Percentiles rank a stretch among this genome's conserved stretches.
Evolutionary conservation across 1,139 yeast species (phyloP).

Genomic region (Pichia sp.): DNA sequence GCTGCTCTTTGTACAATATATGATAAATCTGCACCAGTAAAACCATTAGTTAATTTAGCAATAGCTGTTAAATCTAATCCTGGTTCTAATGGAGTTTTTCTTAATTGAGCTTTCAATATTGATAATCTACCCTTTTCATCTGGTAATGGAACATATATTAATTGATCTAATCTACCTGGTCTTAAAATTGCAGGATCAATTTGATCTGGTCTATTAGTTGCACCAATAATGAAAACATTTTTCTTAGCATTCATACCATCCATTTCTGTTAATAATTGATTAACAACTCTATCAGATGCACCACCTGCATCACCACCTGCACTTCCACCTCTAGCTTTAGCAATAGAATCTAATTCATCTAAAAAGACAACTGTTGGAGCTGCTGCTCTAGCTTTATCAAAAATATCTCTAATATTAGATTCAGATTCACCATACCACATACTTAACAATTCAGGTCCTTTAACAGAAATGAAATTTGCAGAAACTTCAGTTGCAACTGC

Average conservation of each 20-base stretch:
- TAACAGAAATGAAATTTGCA: constrained; percentile 92
- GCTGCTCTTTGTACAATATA: constrained; percentile 98
- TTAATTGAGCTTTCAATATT: constrained; percentile 88
- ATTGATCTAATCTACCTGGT: constrained; percentile 98
- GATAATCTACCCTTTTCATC: constrained; percentile 92
- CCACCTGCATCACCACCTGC: constrained; percentile 97
- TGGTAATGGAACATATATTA: constrained; percentile 96
- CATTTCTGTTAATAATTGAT: constrained; percentile 97
- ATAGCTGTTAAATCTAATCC: constrained; percentile 83
- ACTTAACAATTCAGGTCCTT: constrained; percentile 94
- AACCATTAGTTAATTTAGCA: constrained; percentile 90
- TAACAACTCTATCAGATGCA: constrained; percentile 96
- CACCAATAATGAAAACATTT: constrained; percentile 97
- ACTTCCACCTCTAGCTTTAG: constrained; percentile 93
- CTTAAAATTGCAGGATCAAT: constrained; percentile 97
- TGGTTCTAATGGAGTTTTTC: constrained; percentile 98
- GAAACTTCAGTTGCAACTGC: constrained; percentile 98
- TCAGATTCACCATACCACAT: constrained; percentile 99
- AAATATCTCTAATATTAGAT: constrained; percentile 92
- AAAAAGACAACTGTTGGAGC: constrained; percentile 97
- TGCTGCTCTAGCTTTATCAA: constrained; percentile 97
- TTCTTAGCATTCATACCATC: constrained; percentile 99
- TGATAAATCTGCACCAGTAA: constrained; percentile 97
- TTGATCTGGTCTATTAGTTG: constrained; percentile 98
- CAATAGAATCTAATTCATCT: constrained; percentile 96